Percentiles rank a stretch among this genome's conserved stretches.
phyloP scores from a whole-genome alignment of 2,329 filamentous ascomycete species.

The Aureobasidium sp. region DNA sequence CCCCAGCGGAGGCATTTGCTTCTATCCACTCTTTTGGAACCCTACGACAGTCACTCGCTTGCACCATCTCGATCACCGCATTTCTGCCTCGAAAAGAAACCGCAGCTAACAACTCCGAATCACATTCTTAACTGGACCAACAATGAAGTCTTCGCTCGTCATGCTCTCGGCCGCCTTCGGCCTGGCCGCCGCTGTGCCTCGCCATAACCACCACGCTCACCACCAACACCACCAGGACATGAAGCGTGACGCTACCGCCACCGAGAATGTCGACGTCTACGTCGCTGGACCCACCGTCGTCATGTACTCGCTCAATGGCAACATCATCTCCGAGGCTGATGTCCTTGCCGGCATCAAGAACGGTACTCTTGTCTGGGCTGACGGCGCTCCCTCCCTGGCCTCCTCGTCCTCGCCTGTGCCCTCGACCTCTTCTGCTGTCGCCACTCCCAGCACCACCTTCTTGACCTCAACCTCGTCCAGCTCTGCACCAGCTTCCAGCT shows the following conservation, averaged over 20 bases:
- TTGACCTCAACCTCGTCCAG: slow-evolving; percentile 25
- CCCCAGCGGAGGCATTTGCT: slow-evolving; percentile 5
- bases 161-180: slow-evolving; percentile 28
- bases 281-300: slow-evolving; percentile 55
- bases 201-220: slow-evolving; percentile 46
- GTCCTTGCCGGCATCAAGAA: slow-evolving; percentile 64
- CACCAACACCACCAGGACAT: slow-evolving; percentile 51
- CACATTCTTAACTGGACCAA: slow-evolving; percentile 13
- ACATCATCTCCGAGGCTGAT: slow-evolving; percentile 51
- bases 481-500: slow-evolving; percentile 15
- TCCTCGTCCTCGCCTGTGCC: slow-evolving; percentile 23
- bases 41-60: slow-evolving; percentile 2
- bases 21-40: slow-evolving; percentile 11
- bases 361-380: slow-evolving; percentile 56
- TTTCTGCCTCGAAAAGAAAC: background rate
- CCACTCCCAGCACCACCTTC: slow-evolving; percentile 27
- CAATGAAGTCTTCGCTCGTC: slow-evolving; percentile 29
- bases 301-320: slow-evolving; percentile 62
- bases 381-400: slow-evolving; percentile 35
- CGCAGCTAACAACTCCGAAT: background rate
- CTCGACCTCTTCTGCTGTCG: slow-evolving; percentile 6
- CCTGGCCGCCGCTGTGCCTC: slow-evolving; percentile 47
- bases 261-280: slow-evolving; percentile 40
- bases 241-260: slow-evolving; percentile 32
- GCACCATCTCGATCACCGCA: background rate